phyloP scores from a whole-genome alignment of 768 basidiomycete genomes.

The Cubamyces lactineus region DNA sequence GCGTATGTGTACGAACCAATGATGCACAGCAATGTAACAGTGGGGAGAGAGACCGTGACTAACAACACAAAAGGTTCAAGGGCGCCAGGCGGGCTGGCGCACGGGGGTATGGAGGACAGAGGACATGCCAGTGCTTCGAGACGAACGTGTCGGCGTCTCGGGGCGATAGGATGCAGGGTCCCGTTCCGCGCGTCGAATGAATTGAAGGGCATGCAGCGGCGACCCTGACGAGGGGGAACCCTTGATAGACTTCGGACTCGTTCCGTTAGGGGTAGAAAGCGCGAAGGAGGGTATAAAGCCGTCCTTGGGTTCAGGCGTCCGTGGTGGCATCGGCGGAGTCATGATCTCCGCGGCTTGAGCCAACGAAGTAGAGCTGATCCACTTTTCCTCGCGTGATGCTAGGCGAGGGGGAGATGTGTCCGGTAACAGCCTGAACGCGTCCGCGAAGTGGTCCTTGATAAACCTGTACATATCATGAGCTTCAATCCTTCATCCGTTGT shows the following conservation, averaged over 20 bases:
- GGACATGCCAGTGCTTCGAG: constrained; percentile 42
- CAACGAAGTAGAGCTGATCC: constrained; percentile 81
- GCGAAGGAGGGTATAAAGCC: constrained; percentile 69
- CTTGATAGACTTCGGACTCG: constrained; percentile 48
- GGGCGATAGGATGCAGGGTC: constrained; percentile 57
- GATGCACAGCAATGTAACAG: constrained; percentile 18
- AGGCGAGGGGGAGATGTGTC: constrained; percentile 57
- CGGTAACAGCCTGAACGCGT: constrained; percentile 73
- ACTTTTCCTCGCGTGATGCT: constrained; percentile 65
- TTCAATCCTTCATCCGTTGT: not conserved
- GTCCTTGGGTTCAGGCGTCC: constrained; percentile 68
- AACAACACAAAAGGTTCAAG: constrained; percentile 39
- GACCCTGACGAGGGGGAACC: constrained; percentile 69
- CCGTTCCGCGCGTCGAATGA: constrained; percentile 76
- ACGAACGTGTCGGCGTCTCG: constrained; percentile 66
- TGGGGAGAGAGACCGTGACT: not conserved
- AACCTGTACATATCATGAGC: constrained; percentile 53
- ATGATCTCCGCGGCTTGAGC: constrained; percentile 54
- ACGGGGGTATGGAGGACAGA: constrained; percentile 48
- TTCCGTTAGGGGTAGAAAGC: constrained; percentile 51
- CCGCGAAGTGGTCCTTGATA: constrained; percentile 84
- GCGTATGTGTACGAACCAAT: constrained; percentile 6
- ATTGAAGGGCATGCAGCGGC: constrained; percentile 69
- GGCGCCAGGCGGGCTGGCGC: constrained; percentile 67
- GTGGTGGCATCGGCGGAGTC: constrained; percentile 46